Percentiles rank a stretch among this genome's conserved stretches.
These are phyloP conservation scores for Coniella vitis DNA, from an alignment of 2,329 filamentous ascomycete species.

Conservation along the genomic window DNA sequence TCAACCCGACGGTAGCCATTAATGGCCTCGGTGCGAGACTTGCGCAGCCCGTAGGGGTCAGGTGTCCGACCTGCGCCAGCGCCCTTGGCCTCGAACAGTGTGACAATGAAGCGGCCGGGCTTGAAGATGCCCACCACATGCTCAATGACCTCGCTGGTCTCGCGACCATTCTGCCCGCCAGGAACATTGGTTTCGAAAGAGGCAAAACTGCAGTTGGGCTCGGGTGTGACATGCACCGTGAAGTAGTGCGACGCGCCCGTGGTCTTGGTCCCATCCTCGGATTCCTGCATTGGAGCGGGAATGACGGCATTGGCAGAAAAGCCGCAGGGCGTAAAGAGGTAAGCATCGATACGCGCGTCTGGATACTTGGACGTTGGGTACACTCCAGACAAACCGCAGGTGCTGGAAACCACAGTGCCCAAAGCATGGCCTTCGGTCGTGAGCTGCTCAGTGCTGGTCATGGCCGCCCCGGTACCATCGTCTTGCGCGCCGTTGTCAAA, in stretches of 20 bases:
- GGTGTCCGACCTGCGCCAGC: conserved; percentile 33
- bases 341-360: conserved; percentile 89
- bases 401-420: conserved; percentile 85
- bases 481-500: conserved; percentile 59
- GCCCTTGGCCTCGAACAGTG: conserved; percentile 84
- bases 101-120: conserved; percentile 95
- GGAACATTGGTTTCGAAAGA: conserved; percentile 99
- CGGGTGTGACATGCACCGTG: conserved; percentile 95
- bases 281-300: conserved; percentile 58
- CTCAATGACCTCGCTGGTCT: conserved; percentile 84
- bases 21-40: conserved; percentile 66
- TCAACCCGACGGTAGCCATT: conserved; percentile 84
- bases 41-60: conserved; percentile 27
- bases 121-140: conserved; percentile 95
- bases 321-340: conserved; percentile 92
- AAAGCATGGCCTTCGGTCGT: conserved; percentile 92
- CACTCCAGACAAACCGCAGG: conserved; percentile 80
- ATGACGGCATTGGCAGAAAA: conserved; percentile 97
- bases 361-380: conserved; percentile 85
- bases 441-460: conserved; percentile 64
- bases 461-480: conserved; percentile 49
- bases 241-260: conserved; percentile 70
- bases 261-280: conserved; percentile 31
- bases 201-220: conserved; percentile 94
- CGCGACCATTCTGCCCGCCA: conserved; percentile 76